Evolutionary conservation across 2,329 filamentous ascomycete genomes (phyloP).

Genomic region (Exophiala xenobiotica): DNA sequence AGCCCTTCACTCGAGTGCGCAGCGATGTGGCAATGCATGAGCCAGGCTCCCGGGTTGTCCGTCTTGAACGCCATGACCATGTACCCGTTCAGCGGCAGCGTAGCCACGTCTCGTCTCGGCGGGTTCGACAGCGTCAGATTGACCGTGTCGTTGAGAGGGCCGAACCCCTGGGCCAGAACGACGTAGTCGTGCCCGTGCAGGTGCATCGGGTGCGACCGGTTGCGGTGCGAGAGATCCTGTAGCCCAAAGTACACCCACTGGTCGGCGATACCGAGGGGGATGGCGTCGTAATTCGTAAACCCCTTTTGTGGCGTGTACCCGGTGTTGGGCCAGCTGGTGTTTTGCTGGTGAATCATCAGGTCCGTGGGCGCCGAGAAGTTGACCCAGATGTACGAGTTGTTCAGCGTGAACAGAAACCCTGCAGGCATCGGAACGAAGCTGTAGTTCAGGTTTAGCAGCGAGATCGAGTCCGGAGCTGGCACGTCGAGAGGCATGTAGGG

Average conservation of each 20-base stretch:
- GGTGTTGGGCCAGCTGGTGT: slow-evolving; percentile 34
- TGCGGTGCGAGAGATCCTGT: slow-evolving; percentile 33
- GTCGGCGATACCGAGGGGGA: slow-evolving; percentile 29
- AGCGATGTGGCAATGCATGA: slow-evolving; percentile 36
- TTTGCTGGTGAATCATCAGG: slow-evolving; percentile 35
- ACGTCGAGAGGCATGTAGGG: slow-evolving; percentile 26
- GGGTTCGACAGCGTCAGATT: slow-evolving; percentile 35
- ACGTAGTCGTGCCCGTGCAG: slow-evolving; percentile 33
- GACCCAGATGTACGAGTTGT: slow-evolving; percentile 34
- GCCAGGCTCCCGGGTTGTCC: slow-evolving; percentile 40
- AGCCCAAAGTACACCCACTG: slow-evolving; percentile 39
- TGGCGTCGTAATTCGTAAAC: slow-evolving; percentile 28
- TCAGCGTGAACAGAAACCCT: slow-evolving; percentile 18
- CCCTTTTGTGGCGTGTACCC: slow-evolving; percentile 7
- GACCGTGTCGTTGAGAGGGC: slow-evolving; percentile 20
- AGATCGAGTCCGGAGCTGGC: background rate
- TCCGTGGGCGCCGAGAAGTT: slow-evolving; percentile 46
- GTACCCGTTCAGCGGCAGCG: slow-evolving; percentile 40
- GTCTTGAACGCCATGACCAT: slow-evolving; percentile 42
- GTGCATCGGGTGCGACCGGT: slow-evolving; percentile 39
- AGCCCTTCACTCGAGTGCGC: slow-evolving; percentile 35
- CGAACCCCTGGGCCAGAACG: slow-evolving; percentile 24
- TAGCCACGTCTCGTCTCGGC: slow-evolving; percentile 41
- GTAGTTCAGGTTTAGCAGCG: slow-evolving; percentile 2
- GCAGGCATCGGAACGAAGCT: background rate